These are phyloP conservation scores for Chaetomiaceae sp. DNA, from an alignment of 2,329 filamentous ascomycete species.

Conservation along the genomic window DNA sequence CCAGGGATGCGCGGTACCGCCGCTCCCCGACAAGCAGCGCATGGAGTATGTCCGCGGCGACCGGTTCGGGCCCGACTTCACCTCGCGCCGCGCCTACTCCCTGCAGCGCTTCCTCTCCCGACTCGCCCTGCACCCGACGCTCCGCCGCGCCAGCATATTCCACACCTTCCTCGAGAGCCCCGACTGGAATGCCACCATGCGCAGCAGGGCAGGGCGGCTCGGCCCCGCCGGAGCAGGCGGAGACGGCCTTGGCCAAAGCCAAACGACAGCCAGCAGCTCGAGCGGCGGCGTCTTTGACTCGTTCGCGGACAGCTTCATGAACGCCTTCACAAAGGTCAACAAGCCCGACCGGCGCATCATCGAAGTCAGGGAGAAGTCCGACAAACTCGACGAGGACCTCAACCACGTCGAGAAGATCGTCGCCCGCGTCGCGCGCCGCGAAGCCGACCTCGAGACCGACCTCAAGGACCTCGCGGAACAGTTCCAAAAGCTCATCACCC, in stretches of 20 bases:
- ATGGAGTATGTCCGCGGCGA: slow-evolving; percentile 98
- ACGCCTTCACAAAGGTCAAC: slow-evolving; percentile 94
- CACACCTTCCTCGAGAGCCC: slow-evolving; percentile 86
- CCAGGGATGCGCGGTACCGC: slow-evolving; percentile 86
- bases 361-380: slow-evolving; percentile 85
- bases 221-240: slow-evolving; percentile 32
- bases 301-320: slow-evolving; percentile 93
- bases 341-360: slow-evolving; percentile 93
- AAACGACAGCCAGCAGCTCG: neutral
- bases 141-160: slow-evolving; percentile 77
- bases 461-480: slow-evolving; percentile 87
- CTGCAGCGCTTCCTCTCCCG: slow-evolving; percentile 87
- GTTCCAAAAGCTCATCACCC: slow-evolving; percentile 85
- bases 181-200: slow-evolving; percentile 98
- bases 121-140: slow-evolving; percentile 79
- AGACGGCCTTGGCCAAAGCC: slow-evolving; percentile 35
- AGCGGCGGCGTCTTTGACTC: slow-evolving; percentile 81
- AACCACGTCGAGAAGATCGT: slow-evolving; percentile 95
- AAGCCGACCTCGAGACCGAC: slow-evolving; percentile 82
- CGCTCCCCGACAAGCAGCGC: slow-evolving; percentile 95
- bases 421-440: slow-evolving; percentile 79
- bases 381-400: slow-evolving; percentile 92
- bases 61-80: slow-evolving; percentile 92
- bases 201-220: slow-evolving; percentile 62
- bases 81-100: slow-evolving; percentile 78